These are phyloP conservation scores for Auriculariales sp. DNA, from an alignment of 768 basidiomycete species.

Conservation along the genomic window DNA sequence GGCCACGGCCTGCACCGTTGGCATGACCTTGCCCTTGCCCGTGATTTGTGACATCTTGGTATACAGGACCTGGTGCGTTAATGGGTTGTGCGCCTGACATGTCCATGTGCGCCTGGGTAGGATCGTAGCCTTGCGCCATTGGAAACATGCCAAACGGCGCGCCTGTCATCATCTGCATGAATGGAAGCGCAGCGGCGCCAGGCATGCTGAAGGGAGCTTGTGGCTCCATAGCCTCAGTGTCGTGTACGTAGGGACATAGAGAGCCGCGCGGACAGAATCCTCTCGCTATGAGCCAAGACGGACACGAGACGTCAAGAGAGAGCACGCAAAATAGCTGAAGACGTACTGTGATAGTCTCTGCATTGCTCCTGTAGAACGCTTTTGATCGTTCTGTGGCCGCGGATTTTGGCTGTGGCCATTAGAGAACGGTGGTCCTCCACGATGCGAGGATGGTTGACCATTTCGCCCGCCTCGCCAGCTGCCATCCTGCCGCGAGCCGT, in stretches of 20 bases:
- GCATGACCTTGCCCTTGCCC: conserved; percentile 3
- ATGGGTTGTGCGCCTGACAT: conserved; percentile 78
- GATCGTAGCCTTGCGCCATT: conserved; percentile 40
- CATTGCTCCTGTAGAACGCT: conserved; percentile 66
- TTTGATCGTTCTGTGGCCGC: not conserved
- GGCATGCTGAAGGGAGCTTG: conserved; percentile 31
- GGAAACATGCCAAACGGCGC: conserved; percentile 32
- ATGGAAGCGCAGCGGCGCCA: conserved; percentile 40
- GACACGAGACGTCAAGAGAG: conserved; percentile 6
- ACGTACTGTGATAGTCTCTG: conserved; percentile 86
- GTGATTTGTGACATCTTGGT: conserved; percentile 61
- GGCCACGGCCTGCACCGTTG: conserved; percentile 7
- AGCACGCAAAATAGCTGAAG: too few relatives aligned
- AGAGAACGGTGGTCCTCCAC: not conserved
- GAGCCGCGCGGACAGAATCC: conserved; percentile 85
- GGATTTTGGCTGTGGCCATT: conserved; percentile 3
- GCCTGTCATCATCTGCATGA: conserved; percentile 57
- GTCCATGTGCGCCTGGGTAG: conserved; percentile 67
- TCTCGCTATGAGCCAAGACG: conserved; percentile 40
- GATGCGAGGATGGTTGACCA: not conserved
- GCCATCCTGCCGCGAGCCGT: not conserved
- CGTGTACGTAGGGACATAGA: conserved; percentile 85
- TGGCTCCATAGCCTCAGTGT: conserved; percentile 73
- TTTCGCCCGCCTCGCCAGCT: not conserved
- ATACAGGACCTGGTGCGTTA: too few relatives aligned